Evolutionary conservation across 805 yeast genomes (phyloP).

Genomic region (Hanseniaspora opuntiae): DNA sequence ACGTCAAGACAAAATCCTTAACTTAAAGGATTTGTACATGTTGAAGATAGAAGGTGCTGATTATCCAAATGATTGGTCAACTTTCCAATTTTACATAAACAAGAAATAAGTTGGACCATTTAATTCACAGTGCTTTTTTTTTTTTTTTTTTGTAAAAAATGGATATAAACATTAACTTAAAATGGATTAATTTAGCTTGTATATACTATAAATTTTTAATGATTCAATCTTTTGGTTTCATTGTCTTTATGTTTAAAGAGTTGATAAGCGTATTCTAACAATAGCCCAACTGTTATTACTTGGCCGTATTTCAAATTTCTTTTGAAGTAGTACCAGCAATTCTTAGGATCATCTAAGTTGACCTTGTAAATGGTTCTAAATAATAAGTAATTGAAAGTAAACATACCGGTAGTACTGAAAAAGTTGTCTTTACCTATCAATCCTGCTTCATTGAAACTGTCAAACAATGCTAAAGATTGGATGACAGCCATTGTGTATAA

Average conservation of each 20-base stretch:
- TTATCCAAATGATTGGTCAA: not conserved
- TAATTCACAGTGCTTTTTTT: not conserved
- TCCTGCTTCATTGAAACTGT: conserved; percentile 63
- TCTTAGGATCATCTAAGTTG: conserved; percentile 60
- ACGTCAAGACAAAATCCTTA: not conserved
- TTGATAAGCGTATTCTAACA: conserved; percentile 48
- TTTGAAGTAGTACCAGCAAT: conserved; percentile 73
- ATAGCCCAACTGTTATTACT: conserved; percentile 50
- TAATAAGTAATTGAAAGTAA: conserved; percentile 56
- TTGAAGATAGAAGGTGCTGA: not conserved
- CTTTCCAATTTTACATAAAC: not conserved
- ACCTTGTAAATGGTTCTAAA: conserved; percentile 57
- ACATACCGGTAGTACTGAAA: conserved; percentile 34
- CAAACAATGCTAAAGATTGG: conserved; percentile 50
- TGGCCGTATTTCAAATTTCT: conserved; percentile 68
- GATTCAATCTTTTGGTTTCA: not conserved
- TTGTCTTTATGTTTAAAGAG: conserved; percentile 12
- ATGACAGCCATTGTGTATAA: conserved; percentile 48
- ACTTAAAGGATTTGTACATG: not conserved
- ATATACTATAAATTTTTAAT: not conserved
- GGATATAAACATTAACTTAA: not conserved
- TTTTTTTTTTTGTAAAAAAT: too few species aligned
- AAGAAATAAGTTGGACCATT: not conserved
- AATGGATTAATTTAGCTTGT: not conserved
- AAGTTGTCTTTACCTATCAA: conserved; percentile 75